Percentiles rank a stretch among this genome's conserved stretches.
phyloP scores from a whole-genome alignment of 257 asterid genomes.

The Thymus quinquecostatus region DNA sequence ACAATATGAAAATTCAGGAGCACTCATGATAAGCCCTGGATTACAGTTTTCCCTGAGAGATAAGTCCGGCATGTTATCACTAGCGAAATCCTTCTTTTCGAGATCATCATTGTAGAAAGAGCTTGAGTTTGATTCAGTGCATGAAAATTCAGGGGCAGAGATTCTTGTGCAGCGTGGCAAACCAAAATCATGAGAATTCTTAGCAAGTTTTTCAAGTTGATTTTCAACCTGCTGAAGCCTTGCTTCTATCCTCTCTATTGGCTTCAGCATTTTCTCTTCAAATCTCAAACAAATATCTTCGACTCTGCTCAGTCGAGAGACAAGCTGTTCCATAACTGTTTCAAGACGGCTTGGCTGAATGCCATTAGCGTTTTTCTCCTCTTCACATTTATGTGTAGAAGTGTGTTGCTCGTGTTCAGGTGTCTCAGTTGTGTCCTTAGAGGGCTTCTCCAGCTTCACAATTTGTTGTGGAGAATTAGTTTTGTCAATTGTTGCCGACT shows the following conservation, averaged over 20 bases:
- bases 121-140: slow-evolving; percentile 63
- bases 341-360: slow-evolving; percentile 47
- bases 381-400: slow-evolving; percentile 28
- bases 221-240: slow-evolving; percentile 80
- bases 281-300: slow-evolving; percentile 86
- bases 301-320: slow-evolving; percentile 70
- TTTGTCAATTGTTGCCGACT: slow-evolving; percentile 33
- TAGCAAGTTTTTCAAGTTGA: slow-evolving; percentile 67
- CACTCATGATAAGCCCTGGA: slow-evolving; percentile 68
- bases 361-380: slow-evolving; percentile 33
- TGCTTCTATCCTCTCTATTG: slow-evolving; percentile 76
- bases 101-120: slow-evolving; percentile 52
- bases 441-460: slow-evolving; percentile 41
- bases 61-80: slow-evolving; percentile 38
- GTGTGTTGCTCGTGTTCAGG: slow-evolving; percentile 33
- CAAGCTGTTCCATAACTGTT: slow-evolving; percentile 68
- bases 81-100: slow-evolving; percentile 47
- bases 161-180: slow-evolving; percentile 58
- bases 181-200: slow-evolving; percentile 47
- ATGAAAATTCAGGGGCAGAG: slow-evolving; percentile 77
- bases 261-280: slow-evolving; percentile 83
- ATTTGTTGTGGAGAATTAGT: slow-evolving; percentile 40
- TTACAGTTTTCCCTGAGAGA: slow-evolving; percentile 37
- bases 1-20: slow-evolving; percentile 70
- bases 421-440: slow-evolving; percentile 41